These are phyloP conservation scores for Venturia carpophila DNA, from an alignment of 2,329 filamentous ascomycete species.

Conservation along the genomic window DNA sequence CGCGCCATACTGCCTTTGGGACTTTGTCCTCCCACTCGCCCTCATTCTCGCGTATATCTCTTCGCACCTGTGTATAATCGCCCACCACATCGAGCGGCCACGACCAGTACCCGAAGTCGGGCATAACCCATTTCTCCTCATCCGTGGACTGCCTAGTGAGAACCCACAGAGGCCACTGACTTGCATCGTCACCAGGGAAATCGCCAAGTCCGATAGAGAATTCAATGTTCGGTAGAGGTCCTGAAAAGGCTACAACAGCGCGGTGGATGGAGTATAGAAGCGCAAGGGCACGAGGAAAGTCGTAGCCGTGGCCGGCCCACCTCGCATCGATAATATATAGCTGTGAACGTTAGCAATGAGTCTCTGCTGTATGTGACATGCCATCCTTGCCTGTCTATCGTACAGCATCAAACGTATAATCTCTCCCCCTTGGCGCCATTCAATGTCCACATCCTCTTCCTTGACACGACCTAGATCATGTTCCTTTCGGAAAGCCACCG, in stretches of 20 bases:
- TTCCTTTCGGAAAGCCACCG: slow-evolving; percentile 20
- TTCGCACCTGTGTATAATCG: slow-evolving; percentile 21
- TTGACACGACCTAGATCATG: slow-evolving; percentile 20
- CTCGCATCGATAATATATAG: slow-evolving; percentile 17
- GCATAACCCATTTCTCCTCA: slow-evolving; percentile 23
- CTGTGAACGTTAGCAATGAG: slow-evolving; percentile 12
- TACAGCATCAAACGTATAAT: slow-evolving; percentile 27
- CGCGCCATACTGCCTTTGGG: slow-evolving; percentile 43
- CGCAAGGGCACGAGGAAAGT: slow-evolving; percentile 30
- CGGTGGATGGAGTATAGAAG: slow-evolving; percentile 48
- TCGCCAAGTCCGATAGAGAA: slow-evolving; percentile 44
- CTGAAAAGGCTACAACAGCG: slow-evolving; percentile 44
- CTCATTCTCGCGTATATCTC: slow-evolving; percentile 25
- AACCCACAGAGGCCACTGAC: slow-evolving; percentile 20
- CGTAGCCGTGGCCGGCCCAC: slow-evolving; percentile 25
- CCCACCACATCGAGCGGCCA: slow-evolving; percentile 21
- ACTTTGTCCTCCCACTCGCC: slow-evolving; percentile 31
- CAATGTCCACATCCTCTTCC: slow-evolving; percentile 24
- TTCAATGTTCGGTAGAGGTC: slow-evolving; percentile 43
- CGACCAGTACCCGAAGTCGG: slow-evolving; percentile 24
- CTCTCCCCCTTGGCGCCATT: slow-evolving; percentile 20
- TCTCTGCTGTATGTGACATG: background rate
- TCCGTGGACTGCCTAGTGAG: slow-evolving; percentile 20
- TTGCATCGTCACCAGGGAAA: slow-evolving; percentile 18
- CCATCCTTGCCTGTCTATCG: slow-evolving; percentile 23